phyloP scores from a whole-genome alignment of 2,329 filamentous ascomycete genomes.

The Emergomyces orientalis region DNA sequence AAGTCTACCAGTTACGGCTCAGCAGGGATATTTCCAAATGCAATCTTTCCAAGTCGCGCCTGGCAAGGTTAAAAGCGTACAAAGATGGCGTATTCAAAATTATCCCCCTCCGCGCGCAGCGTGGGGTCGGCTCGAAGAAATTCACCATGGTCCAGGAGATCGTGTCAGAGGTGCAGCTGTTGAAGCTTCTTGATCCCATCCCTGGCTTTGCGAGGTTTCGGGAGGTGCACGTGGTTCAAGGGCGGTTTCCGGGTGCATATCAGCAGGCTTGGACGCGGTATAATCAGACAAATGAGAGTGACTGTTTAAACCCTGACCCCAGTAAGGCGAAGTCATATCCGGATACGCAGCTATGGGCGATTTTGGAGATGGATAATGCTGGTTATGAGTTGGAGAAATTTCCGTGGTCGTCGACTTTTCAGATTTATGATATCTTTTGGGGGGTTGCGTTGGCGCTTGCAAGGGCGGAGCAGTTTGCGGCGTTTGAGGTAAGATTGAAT shows the following conservation, averaged over 20 bases:
- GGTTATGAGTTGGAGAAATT: conserved; percentile 48
- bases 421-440: conserved; percentile 59
- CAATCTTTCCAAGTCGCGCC: conserved; percentile 29
- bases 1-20: conserved; percentile 52
- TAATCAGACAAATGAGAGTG: conserved; percentile 31
- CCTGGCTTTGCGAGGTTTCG: conserved; percentile 56
- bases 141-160: conserved; percentile 42
- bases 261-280: conserved; percentile 37
- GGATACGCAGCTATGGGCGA: conserved; percentile 51
- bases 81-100: conserved; percentile 42
- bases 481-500: conserved; percentile 44
- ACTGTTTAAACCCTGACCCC: conserved; percentile 49
- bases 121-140: conserved; percentile 34
- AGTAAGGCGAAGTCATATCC: conserved; percentile 45
- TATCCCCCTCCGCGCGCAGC: conserved; percentile 37
- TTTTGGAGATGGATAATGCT: conserved; percentile 58
- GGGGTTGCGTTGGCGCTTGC: conserved; percentile 53
- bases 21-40: conserved; percentile 28
- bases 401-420: conserved; percentile 34
- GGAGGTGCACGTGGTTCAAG: conserved; percentile 49
- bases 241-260: conserved; percentile 46
- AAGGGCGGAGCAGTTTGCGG: conserved; percentile 50
- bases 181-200: conserved; percentile 50
- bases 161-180: conserved; percentile 42
- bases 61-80: conserved; percentile 31